Base-by-base conservation (phyloP, 345 rosid genomes). In the Pistacia atlantica region DNA sequence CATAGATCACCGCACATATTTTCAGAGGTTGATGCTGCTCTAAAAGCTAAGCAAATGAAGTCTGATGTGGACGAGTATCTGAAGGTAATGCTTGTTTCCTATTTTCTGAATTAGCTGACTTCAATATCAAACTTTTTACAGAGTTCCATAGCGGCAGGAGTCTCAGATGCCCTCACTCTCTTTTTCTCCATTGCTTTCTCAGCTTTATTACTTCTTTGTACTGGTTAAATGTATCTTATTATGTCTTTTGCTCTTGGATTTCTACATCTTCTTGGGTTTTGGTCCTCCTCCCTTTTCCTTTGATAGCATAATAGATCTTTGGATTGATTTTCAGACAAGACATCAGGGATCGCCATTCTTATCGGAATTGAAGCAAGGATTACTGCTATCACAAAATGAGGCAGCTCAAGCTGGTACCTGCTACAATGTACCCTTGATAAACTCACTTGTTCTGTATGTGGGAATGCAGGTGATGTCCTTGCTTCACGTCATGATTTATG, bases 11-110 rank as follows among this genome's bases (percentile, higher is more conserved):
- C 84, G 10, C 84, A 37, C 67, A 76, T 84, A 38, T 68, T 79
- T 1, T 84, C 87, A 0, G 87, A 84, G 67, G 86, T 85, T 75
- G 88, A 85, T 76, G 72, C 86, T 2, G 84, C 84, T 66, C 73
- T 85, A 1, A 76, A 51, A 78, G 65, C 77, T 18, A 78, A 73
- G 74, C 85, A 82, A 63, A 82, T 85, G 84, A 85, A 85, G 69
- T 69, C 73, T 72, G 84, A 80, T 60, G 82, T 85, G 48, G 88
- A 85, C 66, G 84, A 85, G 71, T 85, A 85, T 80, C 86, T 85
- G 28, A 82, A 82, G 85, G 88, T 82, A 61, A 31, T 69, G 20
- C 14, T 25, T n/a, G 37, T 73, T 8, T 31, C 46, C 46, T 42
- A 31, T 31, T 1, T 31, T 31, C 33, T 31, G 33, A 31, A 31